These are phyloP conservation scores for Colletotrichum karsti DNA, from an alignment of 2,329 filamentous ascomycete genomes.

Conservation along the genomic window DNA sequence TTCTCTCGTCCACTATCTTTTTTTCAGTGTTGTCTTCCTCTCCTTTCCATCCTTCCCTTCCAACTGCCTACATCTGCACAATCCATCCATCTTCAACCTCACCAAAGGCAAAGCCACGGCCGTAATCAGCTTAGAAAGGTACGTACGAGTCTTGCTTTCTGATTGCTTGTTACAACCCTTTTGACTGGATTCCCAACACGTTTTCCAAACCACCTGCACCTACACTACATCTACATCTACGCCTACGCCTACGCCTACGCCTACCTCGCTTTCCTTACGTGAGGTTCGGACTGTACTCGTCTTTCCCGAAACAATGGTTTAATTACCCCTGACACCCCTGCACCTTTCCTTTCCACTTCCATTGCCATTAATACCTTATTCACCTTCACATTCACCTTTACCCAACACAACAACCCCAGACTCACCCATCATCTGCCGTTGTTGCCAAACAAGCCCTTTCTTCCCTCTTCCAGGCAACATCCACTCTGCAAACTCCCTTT, in stretches of 20 bases:
- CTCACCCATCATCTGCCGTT: background rate
- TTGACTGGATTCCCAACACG: no score
- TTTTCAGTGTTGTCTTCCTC: no score
- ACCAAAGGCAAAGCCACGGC: no score
- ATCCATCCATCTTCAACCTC: background rate
- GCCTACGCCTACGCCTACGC: background rate
- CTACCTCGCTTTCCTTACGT: background rate
- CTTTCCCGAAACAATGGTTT: constrained; percentile 11
- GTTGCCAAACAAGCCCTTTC: background rate
- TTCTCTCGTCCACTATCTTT: background rate
- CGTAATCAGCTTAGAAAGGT: background rate
- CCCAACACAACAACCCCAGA: no score
- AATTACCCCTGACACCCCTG: background rate
- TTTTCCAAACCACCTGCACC: no score
- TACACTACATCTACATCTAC: no score
- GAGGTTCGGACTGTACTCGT: background rate
- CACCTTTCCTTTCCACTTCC: background rate
- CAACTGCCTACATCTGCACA: background rate
- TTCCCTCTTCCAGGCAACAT: background rate
- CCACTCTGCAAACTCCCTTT: background rate
- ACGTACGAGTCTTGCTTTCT: background rate
- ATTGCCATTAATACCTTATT: no score
- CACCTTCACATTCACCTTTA: background rate
- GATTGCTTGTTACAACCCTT: background rate
- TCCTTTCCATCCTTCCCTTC: background rate